Base-by-base conservation (phyloP, 2,329 filamentous ascomycete genomes). In the Phyllosticta citriasiana region DNA sequence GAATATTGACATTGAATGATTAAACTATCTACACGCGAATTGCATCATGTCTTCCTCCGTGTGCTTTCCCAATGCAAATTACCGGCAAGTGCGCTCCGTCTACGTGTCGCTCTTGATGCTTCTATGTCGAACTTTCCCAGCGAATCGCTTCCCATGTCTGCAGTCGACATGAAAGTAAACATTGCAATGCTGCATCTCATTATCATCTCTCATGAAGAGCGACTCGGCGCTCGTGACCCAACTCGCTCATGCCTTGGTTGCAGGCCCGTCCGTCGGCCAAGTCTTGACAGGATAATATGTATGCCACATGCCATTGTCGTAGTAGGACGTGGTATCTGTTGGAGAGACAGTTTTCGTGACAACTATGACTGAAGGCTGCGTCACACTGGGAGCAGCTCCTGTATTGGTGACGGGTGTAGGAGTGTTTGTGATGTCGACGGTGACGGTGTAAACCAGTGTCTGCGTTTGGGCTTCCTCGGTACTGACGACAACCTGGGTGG, bases 271-370 rank as follows among this genome's bases (percentile, higher is more conserved):
- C 1, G 58, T 60, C n/a, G 58, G 26, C 26, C 24, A 72, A 8
- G 68, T 71, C 64, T 75, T 74, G 63, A 76, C 64, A 0, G 67
- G 66, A 63, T 78, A 78, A 24, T 63, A 68, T 5, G 76, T 78
- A 63, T 78, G 75, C 76, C 76, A 78, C 66, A 75, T 65, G n/a
- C 76, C 76, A 57, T 76, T 66, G 61, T 78, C 76, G 61, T 78
- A 78, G 67, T 74, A 78, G 35, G 71, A 65, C 2, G 71, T 73
- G 8, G 73, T 67, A 8, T 61, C 66, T 7, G 65, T 63, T 9
- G 56, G 55, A n/a, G 65, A 62, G 25, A 66, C 63, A 2, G 71
- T 68, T 14, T 71, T 64, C 2, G 69, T 70, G 40, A 73, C 65
- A 19, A 61, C 51, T 14, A 70, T 71, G 8, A 72, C 64, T 40